These are phyloP conservation scores for Penicillium parvum DNA, from an alignment of 495 filamentous ascomycete species.

Conservation along the genomic window DNA sequence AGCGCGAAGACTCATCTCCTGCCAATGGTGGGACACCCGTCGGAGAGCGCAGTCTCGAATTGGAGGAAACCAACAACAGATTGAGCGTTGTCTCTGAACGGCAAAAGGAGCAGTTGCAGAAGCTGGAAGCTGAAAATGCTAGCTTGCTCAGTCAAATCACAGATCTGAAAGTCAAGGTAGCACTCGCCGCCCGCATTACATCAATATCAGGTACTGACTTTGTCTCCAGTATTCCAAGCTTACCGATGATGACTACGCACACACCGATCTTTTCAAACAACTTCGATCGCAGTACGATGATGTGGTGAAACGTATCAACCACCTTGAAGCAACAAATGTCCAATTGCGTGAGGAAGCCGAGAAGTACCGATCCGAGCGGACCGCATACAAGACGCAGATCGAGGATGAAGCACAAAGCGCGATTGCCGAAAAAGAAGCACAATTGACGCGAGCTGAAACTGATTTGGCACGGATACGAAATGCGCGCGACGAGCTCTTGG, in stretches of 20 bases:
- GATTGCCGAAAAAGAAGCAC: constrained; percentile 71
- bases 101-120: constrained; percentile 81
- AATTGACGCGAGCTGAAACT: constrained; percentile 74
- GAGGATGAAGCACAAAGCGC: constrained; percentile 69
- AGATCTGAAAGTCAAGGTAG: constrained; percentile 55
- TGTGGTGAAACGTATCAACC: constrained; percentile 83
- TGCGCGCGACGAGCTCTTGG: constrained; percentile 74
- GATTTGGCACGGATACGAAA: constrained; percentile 81
- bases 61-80: constrained; percentile 68
- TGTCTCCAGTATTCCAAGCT: constrained; percentile 55
- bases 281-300: constrained; percentile 89
- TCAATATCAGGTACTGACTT: constrained; percentile 4
- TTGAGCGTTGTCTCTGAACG: constrained; percentile 68
- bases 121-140: constrained; percentile 74
- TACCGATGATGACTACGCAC: constrained; percentile 88
- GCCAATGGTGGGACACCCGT: constrained; percentile 52
- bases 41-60: constrained; percentile 50
- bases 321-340: constrained; percentile 83
- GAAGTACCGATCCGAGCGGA: constrained; percentile 78
- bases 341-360: constrained; percentile 80
- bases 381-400: constrained; percentile 70
- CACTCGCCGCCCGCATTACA: not conserved
- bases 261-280: constrained; percentile 87
- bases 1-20: constrained; percentile 47
- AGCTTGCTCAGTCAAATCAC: constrained; percentile 74